Base-by-base conservation (phyloP, 257 asterid genomes). In the Solanum chaucha region DNA sequence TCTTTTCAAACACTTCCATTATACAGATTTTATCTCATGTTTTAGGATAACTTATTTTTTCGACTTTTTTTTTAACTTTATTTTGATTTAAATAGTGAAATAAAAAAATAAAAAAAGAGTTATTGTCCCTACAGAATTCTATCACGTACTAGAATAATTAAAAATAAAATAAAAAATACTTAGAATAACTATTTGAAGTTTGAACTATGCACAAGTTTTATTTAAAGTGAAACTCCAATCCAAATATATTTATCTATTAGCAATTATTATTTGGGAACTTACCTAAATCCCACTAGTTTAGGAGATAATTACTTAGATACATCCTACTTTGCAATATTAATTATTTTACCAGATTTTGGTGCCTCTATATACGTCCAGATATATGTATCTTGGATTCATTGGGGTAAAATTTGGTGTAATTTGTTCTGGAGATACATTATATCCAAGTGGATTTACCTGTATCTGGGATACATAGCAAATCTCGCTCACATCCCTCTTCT, bases 271-370 rank as follows among this genome's bases (percentile, higher is more conserved):
- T 68, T 14, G 17, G 20, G 6, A 48, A 48, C 58, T 48, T 48
- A 48, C 58, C 58, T 48, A 48, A 48, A 48, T 48, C 58, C 1
- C 58, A 46, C 58, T 48, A 0, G 58, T 48, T 48, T 48, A 48
- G 0, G 58, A 48, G 58, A 0, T 46, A 13, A 46, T 4, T 46
- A 46, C 2, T 48, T 48, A 48, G 20, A 14, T 48, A 14, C 58
- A 48, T 0, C 5, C 17, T 48, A 14, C 19, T 13, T 48, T 4
- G 19, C 2, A 0, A 48, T 48, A 48, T 4, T 48, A 48, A 0
- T 48, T 48, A 14, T 48, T 48, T 48, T 48, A 48, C 2, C 1
- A 48, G 3, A 48, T 13, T 48, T 48, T 4, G 19, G 58, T 13
- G 58, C 7, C 58, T 46, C 35, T 1, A 34, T 4, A 34, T 35